These are phyloP conservation scores for Noccaea bulbosa DNA, from an alignment of 345 rosid genomes.

Conservation along the genomic window DNA sequence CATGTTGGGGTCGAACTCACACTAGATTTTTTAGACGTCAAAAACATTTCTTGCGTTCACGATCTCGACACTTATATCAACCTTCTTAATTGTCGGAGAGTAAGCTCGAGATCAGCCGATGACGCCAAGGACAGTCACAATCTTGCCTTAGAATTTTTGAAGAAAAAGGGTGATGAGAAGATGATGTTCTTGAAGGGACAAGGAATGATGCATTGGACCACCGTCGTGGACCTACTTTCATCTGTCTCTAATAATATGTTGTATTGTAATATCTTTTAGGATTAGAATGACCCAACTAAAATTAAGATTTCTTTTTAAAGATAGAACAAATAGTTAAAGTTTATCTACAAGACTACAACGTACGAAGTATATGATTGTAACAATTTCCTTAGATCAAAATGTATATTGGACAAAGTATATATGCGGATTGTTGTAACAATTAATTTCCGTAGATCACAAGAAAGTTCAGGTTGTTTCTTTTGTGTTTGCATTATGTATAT, in stretches of 20 bases:
- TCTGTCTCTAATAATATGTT: conserved; percentile 42
- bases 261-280: conserved; percentile 41
- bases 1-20: conserved; percentile 74
- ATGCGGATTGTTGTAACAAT: too few relatives aligned
- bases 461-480: neutral
- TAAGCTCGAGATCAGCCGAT: conserved; percentile 24
- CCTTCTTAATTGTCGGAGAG: conserved; percentile 48
- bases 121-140: conserved; percentile 8
- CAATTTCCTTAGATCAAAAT: neutral
- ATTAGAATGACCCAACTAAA: neutral
- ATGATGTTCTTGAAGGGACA: conserved; percentile 31
- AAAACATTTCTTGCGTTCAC: conserved; percentile 74
- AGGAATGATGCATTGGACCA: conserved; percentile 48
- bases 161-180: conserved; percentile 48
- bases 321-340: neutral
- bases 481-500: too few relatives aligned
- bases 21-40: conserved; percentile 67
- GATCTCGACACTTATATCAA: conserved; percentile 69
- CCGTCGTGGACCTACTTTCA: conserved; percentile 47
- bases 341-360: neutral
- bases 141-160: conserved; percentile 30
- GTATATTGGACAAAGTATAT: too few relatives aligned
- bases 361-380: conserved; percentile 1
- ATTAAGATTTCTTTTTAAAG: neutral
- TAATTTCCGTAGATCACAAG: neutral